These are phyloP conservation scores for Phytophthora fragariae DNA, from an alignment of 352 stramenopile species.

Conservation along the genomic window DNA sequence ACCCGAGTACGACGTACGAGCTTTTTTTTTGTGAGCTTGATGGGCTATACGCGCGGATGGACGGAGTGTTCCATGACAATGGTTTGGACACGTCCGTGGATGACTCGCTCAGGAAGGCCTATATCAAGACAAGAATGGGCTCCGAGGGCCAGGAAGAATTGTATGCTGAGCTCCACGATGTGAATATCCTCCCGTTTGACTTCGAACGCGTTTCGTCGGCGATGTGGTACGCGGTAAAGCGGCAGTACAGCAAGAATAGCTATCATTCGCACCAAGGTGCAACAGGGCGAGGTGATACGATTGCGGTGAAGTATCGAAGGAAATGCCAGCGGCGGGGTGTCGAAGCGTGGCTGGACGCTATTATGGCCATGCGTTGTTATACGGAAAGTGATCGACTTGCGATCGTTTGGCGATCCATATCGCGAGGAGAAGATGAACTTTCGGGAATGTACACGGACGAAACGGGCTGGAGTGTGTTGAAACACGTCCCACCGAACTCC, in stretches of 20 bases:
- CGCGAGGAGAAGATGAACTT: conserved; percentile 45
- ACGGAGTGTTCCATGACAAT: conserved; percentile 55
- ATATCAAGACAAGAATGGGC: conserved; percentile 36
- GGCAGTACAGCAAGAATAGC: conserved; percentile 45
- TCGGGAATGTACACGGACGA: conserved; percentile 65
- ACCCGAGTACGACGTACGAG: conserved; percentile 41
- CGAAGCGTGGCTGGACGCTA: conserved; percentile 42
- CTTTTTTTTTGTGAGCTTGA: conserved; percentile 52
- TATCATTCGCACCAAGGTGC: conserved; percentile 41
- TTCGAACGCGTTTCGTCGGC: conserved; percentile 38
- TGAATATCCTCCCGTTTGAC: conserved; percentile 55
- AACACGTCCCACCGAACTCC: conserved; percentile 41
- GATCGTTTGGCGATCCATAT: conserved; percentile 61
- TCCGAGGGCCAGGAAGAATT: conserved; percentile 37
- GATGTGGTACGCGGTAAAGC: conserved; percentile 48
- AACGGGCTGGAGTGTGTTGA: conserved; percentile 69
- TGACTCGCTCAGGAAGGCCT: conserved; percentile 52
- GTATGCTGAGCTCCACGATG: conserved; percentile 50
- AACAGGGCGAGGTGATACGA: conserved; percentile 41
- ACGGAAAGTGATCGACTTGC: conserved; percentile 53
- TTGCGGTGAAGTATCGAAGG: conserved; percentile 51
- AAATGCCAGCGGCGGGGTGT: conserved; percentile 35
- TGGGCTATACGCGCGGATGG: conserved; percentile 44
- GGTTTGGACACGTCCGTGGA: conserved; percentile 50
- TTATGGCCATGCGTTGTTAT: conserved; percentile 61